Conservation (phyloP, 805 yeast species). For the Teunomyces aglyptinius region DNA sequence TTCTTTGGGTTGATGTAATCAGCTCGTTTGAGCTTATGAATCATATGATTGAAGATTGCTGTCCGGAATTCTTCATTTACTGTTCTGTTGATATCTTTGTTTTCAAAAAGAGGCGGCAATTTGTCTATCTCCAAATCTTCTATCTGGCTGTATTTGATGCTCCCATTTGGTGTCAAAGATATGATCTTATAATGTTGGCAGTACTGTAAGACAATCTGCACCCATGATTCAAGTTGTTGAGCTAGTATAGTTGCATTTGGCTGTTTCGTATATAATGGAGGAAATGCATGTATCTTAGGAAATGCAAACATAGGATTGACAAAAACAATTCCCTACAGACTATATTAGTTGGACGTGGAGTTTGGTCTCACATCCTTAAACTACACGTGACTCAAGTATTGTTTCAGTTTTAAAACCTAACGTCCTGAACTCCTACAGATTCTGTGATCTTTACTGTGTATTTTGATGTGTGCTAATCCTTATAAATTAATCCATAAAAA, state of each 20-base stretch:
- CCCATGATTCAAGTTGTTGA: conserved; percentile 82
- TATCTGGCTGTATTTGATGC: conserved; percentile 25
- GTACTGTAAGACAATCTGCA: conserved; percentile 56
- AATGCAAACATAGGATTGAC: conserved; percentile 22
- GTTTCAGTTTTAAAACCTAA: too few species aligned
- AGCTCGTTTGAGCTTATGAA: conserved; percentile 50
- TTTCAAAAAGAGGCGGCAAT: conserved; percentile 47
- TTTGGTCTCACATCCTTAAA: too few species aligned
- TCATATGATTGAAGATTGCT: conserved; percentile 58
- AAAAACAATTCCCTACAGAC: neutral
- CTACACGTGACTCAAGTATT: neutral
- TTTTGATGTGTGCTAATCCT: conserved; percentile 11
- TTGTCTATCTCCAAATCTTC: conserved; percentile 14
- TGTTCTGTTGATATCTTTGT: conserved; percentile 49
- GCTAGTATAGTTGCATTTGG: conserved; percentile 76
- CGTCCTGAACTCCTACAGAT: neutral
- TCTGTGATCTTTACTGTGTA: conserved; percentile 5
- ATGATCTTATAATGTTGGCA: conserved; percentile 52
- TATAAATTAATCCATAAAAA: conserved; percentile 18
- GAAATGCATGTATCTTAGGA: conserved; percentile 58
- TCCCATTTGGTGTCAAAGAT: conserved; percentile 28
- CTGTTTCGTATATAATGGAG: conserved; percentile 90
- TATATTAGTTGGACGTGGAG: too few species aligned
- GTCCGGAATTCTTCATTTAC: conserved; percentile 54
- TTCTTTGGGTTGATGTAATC: conserved; percentile 49